A percentile compares a stretch with the other conserved stretches of the same genome.
Evolutionary conservation across 805 yeast genomes (phyloP).

Genomic region (Komagataella pseudopastoris): DNA sequence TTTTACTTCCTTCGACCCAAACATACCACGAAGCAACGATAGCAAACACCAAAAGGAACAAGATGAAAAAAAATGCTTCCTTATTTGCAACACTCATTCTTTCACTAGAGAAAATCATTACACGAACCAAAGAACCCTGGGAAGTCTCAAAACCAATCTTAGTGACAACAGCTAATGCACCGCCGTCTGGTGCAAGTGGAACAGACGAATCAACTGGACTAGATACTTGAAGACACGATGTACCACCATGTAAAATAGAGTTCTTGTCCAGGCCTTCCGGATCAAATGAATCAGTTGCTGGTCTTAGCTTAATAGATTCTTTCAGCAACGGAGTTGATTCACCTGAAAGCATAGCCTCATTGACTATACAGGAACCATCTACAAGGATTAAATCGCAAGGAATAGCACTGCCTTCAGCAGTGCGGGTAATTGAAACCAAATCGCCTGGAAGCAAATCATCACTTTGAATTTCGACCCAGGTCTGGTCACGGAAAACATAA

Average conservation of each 20-base stretch:
- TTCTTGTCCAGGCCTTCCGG: slow-evolving; percentile 81
- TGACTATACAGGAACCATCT: slow-evolving; percentile 89
- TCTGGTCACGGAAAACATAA: slow-evolving; percentile 52
- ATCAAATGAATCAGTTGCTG: slow-evolving; percentile 51
- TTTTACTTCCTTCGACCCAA: slow-evolving; percentile 93
- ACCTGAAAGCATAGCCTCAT: slow-evolving; percentile 98
- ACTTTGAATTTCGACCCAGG: slow-evolving; percentile 62
- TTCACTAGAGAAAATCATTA: slow-evolving; percentile 94
- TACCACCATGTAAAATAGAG: slow-evolving; percentile 87
- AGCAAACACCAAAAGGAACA: slow-evolving; percentile 83
- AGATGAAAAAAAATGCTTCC: slow-evolving; percentile 86
- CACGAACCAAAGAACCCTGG: slow-evolving; percentile 94
- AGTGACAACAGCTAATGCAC: slow-evolving; percentile 81
- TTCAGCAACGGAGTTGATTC: slow-evolving; percentile 95
- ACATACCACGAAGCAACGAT: slow-evolving; percentile 95
- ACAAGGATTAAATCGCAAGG: slow-evolving; percentile 86
- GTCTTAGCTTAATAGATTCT: slow-evolving; percentile 81
- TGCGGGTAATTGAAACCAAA: slow-evolving; percentile 74
- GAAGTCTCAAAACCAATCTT: slow-evolving; percentile 98
- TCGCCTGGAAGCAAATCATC: slow-evolving; percentile 84
- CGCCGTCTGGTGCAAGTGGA: slow-evolving; percentile 74
- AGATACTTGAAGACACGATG: slow-evolving; percentile 87
- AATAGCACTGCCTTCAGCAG: slow-evolving; percentile 80
- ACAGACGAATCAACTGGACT: slow-evolving; percentile 39
- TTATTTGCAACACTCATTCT: slow-evolving; percentile 92